Base-by-base conservation (phyloP, 805 yeast genomes). In the Metschnikowia chrysomelidarum region DNA sequence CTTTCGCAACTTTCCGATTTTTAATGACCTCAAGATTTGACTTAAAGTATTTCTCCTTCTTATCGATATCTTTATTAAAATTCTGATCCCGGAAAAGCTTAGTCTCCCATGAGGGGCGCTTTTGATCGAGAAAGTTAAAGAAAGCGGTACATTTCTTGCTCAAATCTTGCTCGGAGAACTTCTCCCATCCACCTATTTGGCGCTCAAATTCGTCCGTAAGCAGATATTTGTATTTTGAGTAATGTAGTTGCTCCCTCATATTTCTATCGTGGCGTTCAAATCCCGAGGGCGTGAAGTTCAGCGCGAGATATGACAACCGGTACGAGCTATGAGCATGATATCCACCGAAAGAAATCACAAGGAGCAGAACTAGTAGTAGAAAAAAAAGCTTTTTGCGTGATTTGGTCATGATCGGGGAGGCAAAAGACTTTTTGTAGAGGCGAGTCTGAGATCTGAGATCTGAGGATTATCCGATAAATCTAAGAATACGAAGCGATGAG, bases 61-160 rank as follows among this genome's bases (percentile, higher is more conserved):
- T 32, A 25, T 27, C 45, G 16, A 38, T 39, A 22, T 33, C 16
- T 30, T 46, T 46, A 27, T 48, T 41, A 37, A 38, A 41, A n/a
- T 19, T 21, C 8, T 26, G 27, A 23, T 27, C 27, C 3, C 19
- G 20, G 21, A 41, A 30, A 15, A 18, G 7, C 14, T 24, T 15
- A 7, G 39, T 24, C 19, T 35, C 24, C 52, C 52, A 48, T 5
- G 27, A 26, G 19, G 52, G 52, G 12, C 32, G 30, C 12, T 33
- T 30, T 5, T 15, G 8, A 30, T 37, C 43, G 19, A 48, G 11
- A 14, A 31, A 32, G 6, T 18, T 24, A 24, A 48, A 48, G 25
- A 46, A 38, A 3, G 26, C 30, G 7, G 19, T 12, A 29, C 52
- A 48, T 24, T 38, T 36, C 14, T 40, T 29, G 17, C 22, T 26